phyloP scores from a whole-genome alignment of 1,284 basidiomycete species.

The Rhodotorula sp. region DNA sequence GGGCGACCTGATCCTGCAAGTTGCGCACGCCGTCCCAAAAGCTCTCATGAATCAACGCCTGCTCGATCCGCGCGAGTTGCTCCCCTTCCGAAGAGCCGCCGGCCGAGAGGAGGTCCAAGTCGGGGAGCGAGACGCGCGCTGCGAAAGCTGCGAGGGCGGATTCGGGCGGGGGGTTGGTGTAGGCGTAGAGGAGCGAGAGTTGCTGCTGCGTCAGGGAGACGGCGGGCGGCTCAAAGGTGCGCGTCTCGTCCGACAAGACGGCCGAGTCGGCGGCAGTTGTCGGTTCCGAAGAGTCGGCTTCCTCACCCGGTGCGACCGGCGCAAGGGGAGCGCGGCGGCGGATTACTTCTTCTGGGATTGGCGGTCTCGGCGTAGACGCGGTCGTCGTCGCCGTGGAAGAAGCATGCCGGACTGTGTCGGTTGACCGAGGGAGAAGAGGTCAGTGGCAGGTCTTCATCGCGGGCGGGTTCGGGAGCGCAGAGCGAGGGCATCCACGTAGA shows the following conservation, averaged over 20 bases:
- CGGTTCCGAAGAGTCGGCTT: neutral
- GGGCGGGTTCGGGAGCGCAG: neutral
- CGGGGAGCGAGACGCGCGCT: conserved; percentile 50
- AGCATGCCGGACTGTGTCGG: neutral
- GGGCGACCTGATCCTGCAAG: conserved; percentile 24
- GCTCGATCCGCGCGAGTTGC: conserved; percentile 56
- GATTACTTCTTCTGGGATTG: conserved; percentile 16
- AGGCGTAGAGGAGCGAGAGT: conserved; percentile 40
- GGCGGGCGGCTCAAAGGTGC: conserved; percentile 4
- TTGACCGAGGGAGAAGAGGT: neutral
- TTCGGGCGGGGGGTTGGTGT: conserved; percentile 54
- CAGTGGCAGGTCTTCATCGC: neutral
- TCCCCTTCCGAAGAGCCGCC: too few relatives aligned
- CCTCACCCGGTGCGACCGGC: conserved; percentile 1
- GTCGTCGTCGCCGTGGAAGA: neutral
- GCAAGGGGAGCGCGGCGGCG: neutral
- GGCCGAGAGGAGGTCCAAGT: too few relatives aligned
- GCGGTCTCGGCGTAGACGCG: neutral
- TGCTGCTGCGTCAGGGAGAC: conserved; percentile 23
- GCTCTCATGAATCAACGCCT: conserved; percentile 74
- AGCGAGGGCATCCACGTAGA: too few relatives aligned
- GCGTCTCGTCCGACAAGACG: conserved; percentile 1
- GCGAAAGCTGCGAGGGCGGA: conserved; percentile 71
- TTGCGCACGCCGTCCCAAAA: conserved; percentile 51
- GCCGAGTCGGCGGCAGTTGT: neutral